A percentile compares a stretch with the other conserved stretches of the same genome.
Conservation (phyloP, 768 basidiomycete species). For the Kwoniella dejecticola region DNA sequence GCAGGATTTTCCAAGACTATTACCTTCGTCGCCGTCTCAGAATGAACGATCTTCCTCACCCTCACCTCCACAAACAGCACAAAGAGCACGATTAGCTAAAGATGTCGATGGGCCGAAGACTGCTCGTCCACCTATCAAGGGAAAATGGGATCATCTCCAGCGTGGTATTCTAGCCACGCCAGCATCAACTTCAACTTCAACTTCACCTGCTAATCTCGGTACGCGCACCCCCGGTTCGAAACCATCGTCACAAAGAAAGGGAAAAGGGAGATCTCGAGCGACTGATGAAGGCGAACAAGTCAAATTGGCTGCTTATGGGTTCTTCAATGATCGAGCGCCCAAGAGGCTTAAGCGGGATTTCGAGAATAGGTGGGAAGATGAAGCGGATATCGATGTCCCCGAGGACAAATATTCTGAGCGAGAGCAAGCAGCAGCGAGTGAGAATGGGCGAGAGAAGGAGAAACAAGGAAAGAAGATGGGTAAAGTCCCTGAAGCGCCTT, state of each 20-base stretch:
- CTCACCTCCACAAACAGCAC: background rate
- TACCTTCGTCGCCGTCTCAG: slow-evolving; percentile 5
- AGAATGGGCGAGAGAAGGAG: background rate
- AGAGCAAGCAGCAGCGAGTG: background rate
- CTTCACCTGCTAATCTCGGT: background rate
- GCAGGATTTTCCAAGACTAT: slow-evolving; percentile 20
- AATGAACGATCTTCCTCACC: background rate
- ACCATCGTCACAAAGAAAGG: slow-evolving; percentile 8
- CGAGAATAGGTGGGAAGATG: slow-evolving; percentile 37
- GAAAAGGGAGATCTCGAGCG: slow-evolving; percentile 13
- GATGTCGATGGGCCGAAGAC: background rate
- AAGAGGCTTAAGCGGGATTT: slow-evolving; percentile 17
- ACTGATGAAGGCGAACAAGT: slow-evolving; percentile 20
- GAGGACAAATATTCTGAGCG: slow-evolving; percentile 2
- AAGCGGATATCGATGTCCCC: slow-evolving; percentile 28
- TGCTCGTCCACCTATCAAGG: background rate
- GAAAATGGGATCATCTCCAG: slow-evolving; percentile 18
- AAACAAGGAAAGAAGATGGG: background rate
- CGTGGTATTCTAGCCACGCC: slow-evolving; percentile 11
- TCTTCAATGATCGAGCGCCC: slow-evolving; percentile 25
- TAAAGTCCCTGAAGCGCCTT: slow-evolving; percentile 38
- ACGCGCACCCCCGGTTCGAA: background rate
- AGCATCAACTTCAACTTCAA: background rate
- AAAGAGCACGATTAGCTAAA: background rate
- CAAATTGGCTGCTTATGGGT: slow-evolving; percentile 41